phyloP scores from a whole-genome alignment of 192 early-diverging fungal genomes.

The Mortierella claussenii region DNA sequence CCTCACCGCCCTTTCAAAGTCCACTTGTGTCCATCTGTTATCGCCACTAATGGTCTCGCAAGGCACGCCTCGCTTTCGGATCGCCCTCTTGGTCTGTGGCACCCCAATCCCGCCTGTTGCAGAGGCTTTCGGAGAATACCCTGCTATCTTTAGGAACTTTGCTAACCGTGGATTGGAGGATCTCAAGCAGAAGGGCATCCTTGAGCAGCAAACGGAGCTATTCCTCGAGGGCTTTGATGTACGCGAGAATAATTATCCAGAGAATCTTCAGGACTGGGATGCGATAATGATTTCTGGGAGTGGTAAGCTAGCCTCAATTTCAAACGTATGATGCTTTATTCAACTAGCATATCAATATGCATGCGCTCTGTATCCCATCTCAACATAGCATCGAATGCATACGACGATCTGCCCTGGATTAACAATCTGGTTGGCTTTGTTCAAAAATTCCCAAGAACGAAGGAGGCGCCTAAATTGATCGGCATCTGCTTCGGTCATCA shows the following conservation, averaged over 20 bases:
- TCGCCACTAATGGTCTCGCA: slow-evolving; percentile 22
- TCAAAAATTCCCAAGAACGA: slow-evolving; percentile 33
- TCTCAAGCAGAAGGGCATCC: slow-evolving; percentile 10
- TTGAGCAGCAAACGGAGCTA: slow-evolving; percentile 27
- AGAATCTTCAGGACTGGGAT: slow-evolving; percentile 55
- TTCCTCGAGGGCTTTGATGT: slow-evolving; percentile 58
- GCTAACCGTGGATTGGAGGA: slow-evolving; percentile 47
- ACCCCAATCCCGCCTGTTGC: slow-evolving; percentile 57
- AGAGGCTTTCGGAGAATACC: slow-evolving; percentile 60
- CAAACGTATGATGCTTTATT: too few relatives aligned
- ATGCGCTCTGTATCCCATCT: too few relatives aligned
- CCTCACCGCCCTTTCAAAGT: too few relatives aligned
- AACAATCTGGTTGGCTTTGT: slow-evolving; percentile 65
- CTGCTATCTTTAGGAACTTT: slow-evolving; percentile 42
- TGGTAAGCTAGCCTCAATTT: slow-evolving; percentile 21
- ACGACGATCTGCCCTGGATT: slow-evolving; percentile 77
- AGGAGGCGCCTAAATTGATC: slow-evolving; percentile 54
- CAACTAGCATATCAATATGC: too few relatives aligned
- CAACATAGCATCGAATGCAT: slow-evolving; percentile 62
- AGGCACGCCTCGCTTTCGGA: slow-evolving; percentile 16
- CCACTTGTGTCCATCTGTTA: too few relatives aligned
- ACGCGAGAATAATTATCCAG: slow-evolving; percentile 48
- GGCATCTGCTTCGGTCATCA: slow-evolving; percentile 92
- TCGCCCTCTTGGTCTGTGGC: slow-evolving; percentile 63
- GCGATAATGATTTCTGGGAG: slow-evolving; percentile 67